Evolutionary conservation across 768 basidiomycete genomes (phyloP).

Genomic region (Pseudohyphozyma bogoriensis): DNA sequence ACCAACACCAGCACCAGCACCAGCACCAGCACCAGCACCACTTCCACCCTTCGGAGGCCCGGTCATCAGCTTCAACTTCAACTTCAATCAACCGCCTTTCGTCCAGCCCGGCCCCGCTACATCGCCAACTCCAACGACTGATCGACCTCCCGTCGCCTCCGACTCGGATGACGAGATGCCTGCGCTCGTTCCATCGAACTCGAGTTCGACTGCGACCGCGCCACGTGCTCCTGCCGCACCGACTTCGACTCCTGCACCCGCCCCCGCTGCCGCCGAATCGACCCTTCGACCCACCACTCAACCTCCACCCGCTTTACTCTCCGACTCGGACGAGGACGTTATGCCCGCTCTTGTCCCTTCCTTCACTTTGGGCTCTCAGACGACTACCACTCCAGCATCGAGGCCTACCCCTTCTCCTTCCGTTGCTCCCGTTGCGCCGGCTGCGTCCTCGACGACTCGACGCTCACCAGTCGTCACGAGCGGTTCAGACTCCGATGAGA

Average conservation of each 20-base stretch:
- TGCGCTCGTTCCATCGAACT: background rate
- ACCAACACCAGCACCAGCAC: background rate
- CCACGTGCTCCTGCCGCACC: background rate
- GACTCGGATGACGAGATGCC: constrained; percentile 19
- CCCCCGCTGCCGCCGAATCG: background rate
- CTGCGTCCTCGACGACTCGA: too few species aligned
- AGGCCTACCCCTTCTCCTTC: too few species aligned
- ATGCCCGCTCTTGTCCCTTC: background rate
- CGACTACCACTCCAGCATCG: too few species aligned
- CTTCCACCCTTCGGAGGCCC: too few species aligned
- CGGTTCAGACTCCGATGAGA: too few species aligned
- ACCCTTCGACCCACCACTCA: background rate
- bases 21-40: background rate
- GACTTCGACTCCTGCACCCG: background rate
- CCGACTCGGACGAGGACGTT: background rate
- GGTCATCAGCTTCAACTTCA: background rate
- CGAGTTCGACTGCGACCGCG: background rate
- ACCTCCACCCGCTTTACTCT: background rate
- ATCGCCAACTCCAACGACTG: background rate
- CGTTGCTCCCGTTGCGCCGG: too few species aligned
- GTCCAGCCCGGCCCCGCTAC: background rate
- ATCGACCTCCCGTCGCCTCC: too few species aligned
- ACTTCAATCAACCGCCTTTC: background rate
- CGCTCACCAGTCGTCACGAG: too few species aligned
- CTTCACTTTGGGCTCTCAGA: too few species aligned